Evolutionary conservation across 129 eudicot species (phyloP).

Genomic region (Flaveria ramosissima): DNA sequence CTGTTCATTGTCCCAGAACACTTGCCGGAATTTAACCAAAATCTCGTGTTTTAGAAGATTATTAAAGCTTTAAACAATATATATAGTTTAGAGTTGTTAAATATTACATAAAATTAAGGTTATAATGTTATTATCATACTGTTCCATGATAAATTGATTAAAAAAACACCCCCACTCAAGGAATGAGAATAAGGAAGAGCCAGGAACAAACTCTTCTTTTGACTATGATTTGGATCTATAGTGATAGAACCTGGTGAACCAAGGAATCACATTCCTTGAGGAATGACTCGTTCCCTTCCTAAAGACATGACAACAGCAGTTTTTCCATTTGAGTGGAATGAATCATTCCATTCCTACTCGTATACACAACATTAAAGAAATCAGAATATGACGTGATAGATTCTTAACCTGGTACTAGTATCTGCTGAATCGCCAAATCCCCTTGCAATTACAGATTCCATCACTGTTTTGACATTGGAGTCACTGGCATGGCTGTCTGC

Average conservation of each 20-base stretch:
- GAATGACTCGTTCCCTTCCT: conserved; percentile 1
- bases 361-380: conserved; percentile 6
- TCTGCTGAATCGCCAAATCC: conserved; percentile 59
- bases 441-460: conserved; percentile 56
- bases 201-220: too few species aligned
- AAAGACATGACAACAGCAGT: not conserved
- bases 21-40: too few species aligned
- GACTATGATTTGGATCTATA: too few species aligned
- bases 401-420: conserved; percentile 49
- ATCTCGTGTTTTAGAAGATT: not conserved
- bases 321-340: conserved; percentile 2
- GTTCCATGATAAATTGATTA: not conserved
- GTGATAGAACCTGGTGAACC: too few species aligned
- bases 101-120: not conserved
- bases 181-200: not conserved
- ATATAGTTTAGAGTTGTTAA: not conserved
- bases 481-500: conserved; percentile 67
- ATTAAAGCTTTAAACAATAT: not conserved
- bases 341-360: conserved; percentile 15
- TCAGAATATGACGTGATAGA: not conserved
- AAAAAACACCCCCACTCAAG: not conserved
- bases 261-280: not conserved
- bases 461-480: conserved; percentile 44
- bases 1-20: too few species aligned
- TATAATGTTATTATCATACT: not conserved